phyloP scores from a whole-genome alignment of 169 alveolate species.

The Eimeria acervulina region DNA sequence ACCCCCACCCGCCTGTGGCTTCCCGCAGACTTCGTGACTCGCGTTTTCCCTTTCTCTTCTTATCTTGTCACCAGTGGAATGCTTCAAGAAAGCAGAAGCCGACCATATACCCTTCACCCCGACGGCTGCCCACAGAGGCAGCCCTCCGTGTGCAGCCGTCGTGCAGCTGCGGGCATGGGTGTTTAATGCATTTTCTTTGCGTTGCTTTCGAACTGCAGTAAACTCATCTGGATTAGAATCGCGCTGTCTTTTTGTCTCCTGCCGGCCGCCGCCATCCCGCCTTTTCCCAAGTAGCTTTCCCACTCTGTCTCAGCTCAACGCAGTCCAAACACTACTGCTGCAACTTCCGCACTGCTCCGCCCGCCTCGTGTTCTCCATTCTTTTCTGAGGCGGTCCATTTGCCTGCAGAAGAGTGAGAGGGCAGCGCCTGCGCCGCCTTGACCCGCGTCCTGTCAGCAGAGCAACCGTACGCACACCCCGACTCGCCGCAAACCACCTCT shows the following conservation, averaged over 20 bases:
- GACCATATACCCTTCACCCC: background rate
- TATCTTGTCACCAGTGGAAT: background rate
- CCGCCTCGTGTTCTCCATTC: background rate
- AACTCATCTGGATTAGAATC: background rate
- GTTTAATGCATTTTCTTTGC: background rate
- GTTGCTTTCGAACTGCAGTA: background rate
- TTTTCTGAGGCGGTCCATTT: background rate
- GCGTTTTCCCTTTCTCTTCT: background rate
- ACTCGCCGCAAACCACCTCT: background rate
- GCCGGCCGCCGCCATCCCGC: background rate
- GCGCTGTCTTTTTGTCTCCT: background rate
- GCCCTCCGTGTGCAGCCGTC: conserved; percentile 14
- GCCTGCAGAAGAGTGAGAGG: background rate
- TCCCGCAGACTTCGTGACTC: background rate
- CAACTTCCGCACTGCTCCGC: background rate
- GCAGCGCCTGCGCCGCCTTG: background rate
- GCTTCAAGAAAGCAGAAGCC: background rate
- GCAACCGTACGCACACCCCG: background rate
- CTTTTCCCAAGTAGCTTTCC: background rate
- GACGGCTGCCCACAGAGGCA: background rate
- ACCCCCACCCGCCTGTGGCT: background rate
- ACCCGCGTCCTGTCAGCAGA: too few species aligned
- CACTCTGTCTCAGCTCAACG: background rate
- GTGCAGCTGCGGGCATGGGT: background rate
- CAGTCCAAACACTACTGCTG: background rate